Percentiles rank a stretch among this genome's conserved stretches.
Evolutionary conservation across 768 basidiomycete species (phyloP).

Genomic region (Candolleomyces efflorescens): DNA sequence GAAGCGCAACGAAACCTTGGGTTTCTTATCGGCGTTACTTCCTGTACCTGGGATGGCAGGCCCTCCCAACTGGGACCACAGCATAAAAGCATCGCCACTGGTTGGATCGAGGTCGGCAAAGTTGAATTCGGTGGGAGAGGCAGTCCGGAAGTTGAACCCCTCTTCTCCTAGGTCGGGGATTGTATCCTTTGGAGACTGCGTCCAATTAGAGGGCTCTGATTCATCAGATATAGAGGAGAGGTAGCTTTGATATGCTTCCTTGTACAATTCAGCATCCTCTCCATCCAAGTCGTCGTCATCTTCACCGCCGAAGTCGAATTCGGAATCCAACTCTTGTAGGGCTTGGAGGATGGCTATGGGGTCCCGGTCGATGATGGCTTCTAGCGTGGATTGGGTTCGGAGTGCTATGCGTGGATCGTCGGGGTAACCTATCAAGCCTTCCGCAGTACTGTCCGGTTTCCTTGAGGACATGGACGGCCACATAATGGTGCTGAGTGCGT

Average conservation of each 20-base stretch:
- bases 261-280: conserved; percentile 1
- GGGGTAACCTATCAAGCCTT: conserved; percentile 22
- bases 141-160: neutral
- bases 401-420: neutral
- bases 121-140: conserved; percentile 24
- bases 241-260: neutral
- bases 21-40: neutral
- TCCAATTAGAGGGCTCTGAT: neutral
- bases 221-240: neutral
- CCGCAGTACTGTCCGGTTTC: conserved; percentile 19
- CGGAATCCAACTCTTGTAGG: conserved; percentile 6
- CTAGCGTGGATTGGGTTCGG: conserved; percentile 1
- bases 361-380: conserved; percentile 9
- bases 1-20: conserved; percentile 36
- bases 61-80: conserved; percentile 38
- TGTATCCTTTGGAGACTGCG: neutral
- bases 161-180: neutral
- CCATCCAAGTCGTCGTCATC: conserved; percentile 2
- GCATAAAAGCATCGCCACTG: conserved; percentile 30
- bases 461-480: conserved; percentile 70
- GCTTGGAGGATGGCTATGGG: conserved; percentile 8
- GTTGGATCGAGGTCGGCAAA: conserved; percentile 57
- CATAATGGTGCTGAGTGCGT: conserved; percentile 83
- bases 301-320: conserved; percentile 6
- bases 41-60: conserved; percentile 23